Evolutionary conservation across 148 eudicot genomes (phyloP).

Genomic region (Cornus suecica): DNA sequence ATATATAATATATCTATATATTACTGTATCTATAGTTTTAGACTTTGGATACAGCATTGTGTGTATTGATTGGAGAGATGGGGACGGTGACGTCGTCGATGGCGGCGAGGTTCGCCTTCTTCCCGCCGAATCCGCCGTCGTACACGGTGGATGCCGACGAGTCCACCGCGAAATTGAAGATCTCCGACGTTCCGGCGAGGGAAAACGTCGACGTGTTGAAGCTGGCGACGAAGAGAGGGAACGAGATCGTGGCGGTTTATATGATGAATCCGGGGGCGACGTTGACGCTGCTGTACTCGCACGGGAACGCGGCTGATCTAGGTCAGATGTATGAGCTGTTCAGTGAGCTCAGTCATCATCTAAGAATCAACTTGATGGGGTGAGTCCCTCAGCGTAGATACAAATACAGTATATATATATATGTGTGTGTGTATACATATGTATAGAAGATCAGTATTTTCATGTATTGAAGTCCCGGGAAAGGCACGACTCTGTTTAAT

Average conservation of each 20-base stretch:
- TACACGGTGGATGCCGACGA: constrained; percentile 33
- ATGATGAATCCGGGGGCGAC: constrained; percentile 38
- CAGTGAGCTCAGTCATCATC: constrained; percentile 62
- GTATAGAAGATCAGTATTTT: not conserved
- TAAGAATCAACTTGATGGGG: constrained; percentile 79
- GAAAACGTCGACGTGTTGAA: constrained; percentile 45
- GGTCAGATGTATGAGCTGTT: constrained; percentile 85
- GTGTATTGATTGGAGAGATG: constrained; percentile 30
- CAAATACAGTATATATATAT: not conserved
- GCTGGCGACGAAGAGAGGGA: constrained; percentile 41
- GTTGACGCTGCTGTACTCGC: constrained; percentile 67
- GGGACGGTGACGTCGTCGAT: constrained; percentile 77
- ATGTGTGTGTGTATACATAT: not conserved
- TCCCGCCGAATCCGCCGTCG: constrained; percentile 79
- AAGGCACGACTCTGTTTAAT: not conserved
- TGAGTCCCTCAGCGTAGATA: constrained; percentile 20
- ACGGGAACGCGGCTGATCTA: constrained; percentile 86
- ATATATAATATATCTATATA: not conserved
- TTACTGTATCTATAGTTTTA: not conserved
- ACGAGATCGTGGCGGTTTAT: constrained; percentile 42
- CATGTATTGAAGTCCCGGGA: not conserved
- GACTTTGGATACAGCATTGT: not conserved
- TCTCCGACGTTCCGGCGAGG: constrained; percentile 39
- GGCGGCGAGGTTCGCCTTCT: constrained; percentile 89
- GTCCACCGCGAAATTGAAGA: constrained; percentile 26